These are phyloP conservation scores for Novymonas esmeraldas DNA, from an alignment of 208 protist genomes.

Conservation along the genomic window DNA sequence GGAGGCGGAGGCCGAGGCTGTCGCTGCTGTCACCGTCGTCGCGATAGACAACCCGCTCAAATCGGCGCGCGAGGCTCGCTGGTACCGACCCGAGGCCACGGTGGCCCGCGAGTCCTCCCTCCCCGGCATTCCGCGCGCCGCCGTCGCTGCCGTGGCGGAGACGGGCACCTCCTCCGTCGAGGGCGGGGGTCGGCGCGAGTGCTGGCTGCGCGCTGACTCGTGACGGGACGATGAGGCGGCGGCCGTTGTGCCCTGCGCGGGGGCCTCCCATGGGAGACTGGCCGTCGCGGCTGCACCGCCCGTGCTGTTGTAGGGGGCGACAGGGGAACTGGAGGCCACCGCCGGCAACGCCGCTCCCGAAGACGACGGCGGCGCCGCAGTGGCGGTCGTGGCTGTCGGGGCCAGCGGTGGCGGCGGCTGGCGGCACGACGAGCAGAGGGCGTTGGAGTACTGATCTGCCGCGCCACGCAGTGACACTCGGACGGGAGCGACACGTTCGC, in stretches of 20 bases:
- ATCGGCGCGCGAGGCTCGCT: conserved; percentile 12
- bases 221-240: neutral
- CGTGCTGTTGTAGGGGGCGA: neutral
- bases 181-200: neutral
- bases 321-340: neutral
- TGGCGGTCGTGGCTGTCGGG: conserved; percentile 6
- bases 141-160: neutral
- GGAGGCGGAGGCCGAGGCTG: neutral
- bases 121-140: conserved; percentile 6
- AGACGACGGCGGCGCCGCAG: neutral
- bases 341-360: neutral
- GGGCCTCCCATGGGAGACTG: neutral
- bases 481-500: neutral
- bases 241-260: neutral
- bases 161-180: neutral
- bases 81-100: conserved; percentile 9
- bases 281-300: neutral
- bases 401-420: too few relatives aligned
- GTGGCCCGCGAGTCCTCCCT: conserved; percentile 9
- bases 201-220: neutral
- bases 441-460: conserved; percentile 24
- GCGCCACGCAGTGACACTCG: conserved; percentile 9
- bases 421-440: conserved; percentile 26
- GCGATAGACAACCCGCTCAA: conserved; percentile 1
- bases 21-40: neutral